Evolutionary conservation across 345 rosid species (phyloP), one percentile per base, ranked within the genome.

Genomic region (Camelina neglecta): DNA sequence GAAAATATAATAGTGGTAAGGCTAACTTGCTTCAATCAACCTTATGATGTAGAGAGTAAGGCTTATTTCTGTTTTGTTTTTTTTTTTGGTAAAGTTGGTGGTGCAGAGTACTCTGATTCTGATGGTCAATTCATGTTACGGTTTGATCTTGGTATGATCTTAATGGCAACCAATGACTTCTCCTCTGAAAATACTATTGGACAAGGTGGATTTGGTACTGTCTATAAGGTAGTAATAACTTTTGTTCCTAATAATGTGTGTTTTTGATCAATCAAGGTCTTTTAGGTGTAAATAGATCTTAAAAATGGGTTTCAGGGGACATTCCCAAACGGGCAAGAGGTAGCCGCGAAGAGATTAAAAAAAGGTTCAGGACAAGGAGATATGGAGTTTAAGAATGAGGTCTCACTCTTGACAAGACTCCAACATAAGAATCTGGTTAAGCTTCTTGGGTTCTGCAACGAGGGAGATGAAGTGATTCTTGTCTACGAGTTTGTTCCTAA

Each of bases 371-470:
- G 75, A 0, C 86, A 84, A 83, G 92, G 88, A 54, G 73, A 67
- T 6, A 13, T 13, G 0, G 88, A 87, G 79, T 87, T 87, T 29
- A 80, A 72, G 66, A 87, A 81, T 36, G 88, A 85, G 71, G 88
- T 83, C 2, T 42, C 55, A 11, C 38, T 87, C 42, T 59, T 87
- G 60, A 80, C 86, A 41, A 85, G 76, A 49, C 91, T 87, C 73
- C 91, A 87, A 64, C 87, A 85, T 45, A 73, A 63, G 48, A 85
- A 84, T 53, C 73, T 87, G 1, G 85, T 85, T 35, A 82, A 81
- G 65, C 85, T 85, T 33, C 71, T 87, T 0, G 87, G 87, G 1
- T 85, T 83, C 23, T 84, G 85, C 77, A 60, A 72, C 49, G 67
- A 82, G 24, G 75, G 75, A 69, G 71, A 58, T 1, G 84, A 87